Percentiles rank a stretch among this genome's conserved stretches.
Evolutionary conservation across 2,329 filamentous ascomycete genomes (phyloP).

Genomic region (Cryoendolithus antarcticus): DNA sequence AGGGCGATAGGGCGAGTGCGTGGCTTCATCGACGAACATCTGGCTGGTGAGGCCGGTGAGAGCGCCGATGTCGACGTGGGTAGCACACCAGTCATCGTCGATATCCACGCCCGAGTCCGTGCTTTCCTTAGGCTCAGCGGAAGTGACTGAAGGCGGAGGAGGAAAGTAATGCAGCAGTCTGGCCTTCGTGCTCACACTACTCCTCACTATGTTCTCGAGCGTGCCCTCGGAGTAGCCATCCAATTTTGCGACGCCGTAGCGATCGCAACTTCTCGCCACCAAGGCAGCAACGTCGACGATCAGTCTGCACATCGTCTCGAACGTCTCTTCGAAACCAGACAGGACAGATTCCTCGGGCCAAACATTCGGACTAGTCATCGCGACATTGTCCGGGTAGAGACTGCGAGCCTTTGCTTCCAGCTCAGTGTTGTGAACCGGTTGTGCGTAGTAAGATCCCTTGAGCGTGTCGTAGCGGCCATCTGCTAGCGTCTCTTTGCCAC

Average conservation of each 20-base stretch:
- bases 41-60: conserved; percentile 87
- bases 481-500: conserved; percentile 69
- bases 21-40: conserved; percentile 82
- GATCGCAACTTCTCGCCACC: conserved; percentile 78
- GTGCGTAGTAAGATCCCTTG: conserved; percentile 76
- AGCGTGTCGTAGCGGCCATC: conserved; percentile 66
- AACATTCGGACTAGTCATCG: conserved; percentile 81
- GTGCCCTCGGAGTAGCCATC: conserved; percentile 64
- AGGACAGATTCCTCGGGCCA: conserved; percentile 64
- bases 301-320: conserved; percentile 65
- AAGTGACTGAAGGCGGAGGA: conserved; percentile 14
- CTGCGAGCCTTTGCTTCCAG: conserved; percentile 47
- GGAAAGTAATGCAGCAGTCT: conserved; percentile 90
- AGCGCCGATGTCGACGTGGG: conserved; percentile 82
- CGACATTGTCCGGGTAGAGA: conserved; percentile 58
- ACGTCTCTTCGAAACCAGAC: conserved; percentile 60
- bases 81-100: conserved; percentile 93
- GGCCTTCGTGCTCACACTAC: conserved; percentile 81
- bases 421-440: conserved; percentile 45
- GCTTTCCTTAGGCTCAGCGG: conserved; percentile 17
- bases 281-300: conserved; percentile 84
- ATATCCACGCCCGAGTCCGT: conserved; percentile 5
- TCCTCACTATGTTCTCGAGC: conserved; percentile 74
- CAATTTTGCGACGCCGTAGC: conserved; percentile 69
- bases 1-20: conserved; percentile 21